Conservation (phyloP, 441 rosid species). For the Adansonia rubrostipa region DNA sequence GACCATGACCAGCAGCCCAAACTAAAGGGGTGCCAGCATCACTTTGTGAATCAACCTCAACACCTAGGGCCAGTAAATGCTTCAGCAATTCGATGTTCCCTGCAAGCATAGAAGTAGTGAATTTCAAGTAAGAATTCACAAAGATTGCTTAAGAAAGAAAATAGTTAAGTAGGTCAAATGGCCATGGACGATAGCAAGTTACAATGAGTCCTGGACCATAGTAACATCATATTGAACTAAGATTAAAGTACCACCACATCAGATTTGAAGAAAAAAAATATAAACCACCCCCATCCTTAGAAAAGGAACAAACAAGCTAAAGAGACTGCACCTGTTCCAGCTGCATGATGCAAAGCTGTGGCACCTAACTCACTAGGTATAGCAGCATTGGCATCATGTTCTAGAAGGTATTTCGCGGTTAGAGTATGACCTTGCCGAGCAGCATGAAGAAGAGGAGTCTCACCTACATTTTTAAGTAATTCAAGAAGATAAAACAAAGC, state of each 20-base stretch:
- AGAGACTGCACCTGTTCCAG: constrained; percentile 65
- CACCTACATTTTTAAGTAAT: constrained; percentile 54
- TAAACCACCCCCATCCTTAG: background rate
- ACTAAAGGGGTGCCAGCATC: constrained; percentile 88
- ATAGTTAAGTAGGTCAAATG: background rate
- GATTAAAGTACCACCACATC: background rate
- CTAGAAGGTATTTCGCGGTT: constrained; percentile 75
- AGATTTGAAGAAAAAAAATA: background rate
- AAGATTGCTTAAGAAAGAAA: constrained; percentile 3
- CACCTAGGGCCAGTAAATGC: constrained; percentile 65
- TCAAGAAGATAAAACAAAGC: background rate
- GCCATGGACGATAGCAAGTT: background rate
- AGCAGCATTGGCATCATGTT: constrained; percentile 70
- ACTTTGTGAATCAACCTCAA: constrained; percentile 74
- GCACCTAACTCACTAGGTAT: constrained; percentile 84
- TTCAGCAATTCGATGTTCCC: constrained; percentile 74
- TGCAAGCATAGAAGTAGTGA: constrained; percentile 35
- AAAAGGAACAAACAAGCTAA: constrained; percentile 3
- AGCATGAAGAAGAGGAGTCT: constrained; percentile 91
- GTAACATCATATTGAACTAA: background rate
- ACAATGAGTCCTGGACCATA: background rate
- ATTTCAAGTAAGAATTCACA: constrained; percentile 12
- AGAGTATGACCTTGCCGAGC: constrained; percentile 83
- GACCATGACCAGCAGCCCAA: constrained; percentile 96
- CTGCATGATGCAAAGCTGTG: constrained; percentile 87